Base-by-base conservation (phyloP, 1,139 yeast genomes). In the Lodderomyces orthopsilosis region DNA sequence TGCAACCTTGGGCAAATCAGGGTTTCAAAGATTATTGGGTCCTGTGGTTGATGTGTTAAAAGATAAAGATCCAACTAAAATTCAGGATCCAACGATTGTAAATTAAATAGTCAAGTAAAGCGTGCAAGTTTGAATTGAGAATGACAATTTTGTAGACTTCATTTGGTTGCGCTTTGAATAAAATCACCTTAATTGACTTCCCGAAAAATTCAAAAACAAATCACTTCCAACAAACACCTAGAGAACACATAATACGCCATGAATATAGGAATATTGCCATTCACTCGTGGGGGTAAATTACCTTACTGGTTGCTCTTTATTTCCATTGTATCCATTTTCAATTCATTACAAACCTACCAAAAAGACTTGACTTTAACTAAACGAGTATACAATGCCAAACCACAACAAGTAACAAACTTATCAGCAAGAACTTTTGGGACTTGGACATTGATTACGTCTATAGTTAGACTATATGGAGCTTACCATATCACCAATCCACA, bases 401-500 rank as follows among this genome's bases (percentile, higher is more conserved):
- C 52, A 10, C 67, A 70, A 44, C 68, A 72, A 46, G 73, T 91
- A 15, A 88, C 96, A 0, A 70, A 76, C 6, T 73, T 93, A 53
- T 83, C 95, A 53, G 96, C 97, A 8, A 78, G 98, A 56, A 93
- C 98, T 0, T 93, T 93, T 63, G 98, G 98, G 24, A 93, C 98
- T 1, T 93, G 98, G 98, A 93, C 98, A 0, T 71, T 91, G 42
- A 76, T 91, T 52, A 84, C 97, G 1, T 80, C 96, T 2, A 73
- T 93, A 36, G 82, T 93, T 41, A 80, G 98, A 60, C 75, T 84
- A 52, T 90, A 87, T 60, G 96, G 96, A 39, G 95, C 98, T 6
- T 85, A 84, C 64, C 72, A 86, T 60, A 68, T 87, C 49, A 60
- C 64, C 13, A 80, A 83, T 55, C 80, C 81, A 22, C 85, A 82